These are phyloP conservation scores for Monilinia fructicola DNA, from an alignment of 2,329 filamentous ascomycete species.

Conservation along the genomic window DNA sequence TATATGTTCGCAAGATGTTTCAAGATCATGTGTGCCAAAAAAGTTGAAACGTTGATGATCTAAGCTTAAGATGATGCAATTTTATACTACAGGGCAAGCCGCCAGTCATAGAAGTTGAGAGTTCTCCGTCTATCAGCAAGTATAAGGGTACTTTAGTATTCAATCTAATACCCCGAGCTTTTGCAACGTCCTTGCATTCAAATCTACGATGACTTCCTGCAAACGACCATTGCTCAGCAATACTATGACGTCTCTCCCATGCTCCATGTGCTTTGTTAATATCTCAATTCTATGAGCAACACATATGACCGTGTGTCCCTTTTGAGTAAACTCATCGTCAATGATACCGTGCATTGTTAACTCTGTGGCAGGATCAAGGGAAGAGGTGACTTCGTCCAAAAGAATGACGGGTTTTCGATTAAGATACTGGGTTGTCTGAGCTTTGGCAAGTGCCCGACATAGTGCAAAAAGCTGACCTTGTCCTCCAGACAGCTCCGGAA, in stretches of 20 bases:
- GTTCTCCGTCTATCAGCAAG: background rate
- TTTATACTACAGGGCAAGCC: background rate
- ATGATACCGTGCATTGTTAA: background rate
- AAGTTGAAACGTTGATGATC: too few relatives aligned
- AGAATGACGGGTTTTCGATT: conserved; percentile 7
- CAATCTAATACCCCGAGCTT: conserved; percentile 11
- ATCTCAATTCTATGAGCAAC: conserved; percentile 5
- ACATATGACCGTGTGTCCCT: conserved; percentile 2
- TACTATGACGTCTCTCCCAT: background rate
- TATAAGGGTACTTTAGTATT: background rate
- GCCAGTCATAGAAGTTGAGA: background rate
- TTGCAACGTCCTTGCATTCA: background rate
- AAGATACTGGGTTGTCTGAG: background rate
- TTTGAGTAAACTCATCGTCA: background rate
- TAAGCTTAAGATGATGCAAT: background rate
- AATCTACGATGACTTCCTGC: conserved; percentile 12
- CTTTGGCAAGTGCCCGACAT: conserved; percentile 4
- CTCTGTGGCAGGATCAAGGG: conserved; percentile 7
- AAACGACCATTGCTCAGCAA: conserved; percentile 1
- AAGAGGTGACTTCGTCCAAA: conserved; percentile 11
- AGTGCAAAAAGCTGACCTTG: conserved; percentile 14
- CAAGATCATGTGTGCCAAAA: background rate
- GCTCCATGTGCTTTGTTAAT: background rate
- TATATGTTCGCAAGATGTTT: too few relatives aligned
- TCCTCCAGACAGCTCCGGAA: conserved; percentile 1